Percentiles rank a stretch among this genome's conserved stretches.
These are phyloP conservation scores for Holtermannia corniformis DNA, from an alignment of 768 basidiomycete species.

Conservation along the genomic window DNA sequence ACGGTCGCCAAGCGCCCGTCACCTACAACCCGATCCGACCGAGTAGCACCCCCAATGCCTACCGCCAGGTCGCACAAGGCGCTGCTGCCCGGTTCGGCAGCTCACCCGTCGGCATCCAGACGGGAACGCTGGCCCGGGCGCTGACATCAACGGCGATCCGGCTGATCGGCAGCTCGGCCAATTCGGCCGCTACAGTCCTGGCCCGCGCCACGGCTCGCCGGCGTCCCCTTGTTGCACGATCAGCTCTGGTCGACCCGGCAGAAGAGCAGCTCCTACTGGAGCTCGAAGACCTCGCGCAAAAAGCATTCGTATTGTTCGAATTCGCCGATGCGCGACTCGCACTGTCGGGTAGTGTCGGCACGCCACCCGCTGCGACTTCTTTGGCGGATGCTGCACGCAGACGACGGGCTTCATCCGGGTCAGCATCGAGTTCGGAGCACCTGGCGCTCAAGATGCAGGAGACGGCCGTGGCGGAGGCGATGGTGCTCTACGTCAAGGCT, in stretches of 20 bases:
- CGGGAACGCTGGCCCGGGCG: slow-evolving; percentile 41
- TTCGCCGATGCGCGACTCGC: slow-evolving; percentile 80
- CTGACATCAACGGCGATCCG: slow-evolving; percentile 42
- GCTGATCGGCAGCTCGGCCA: slow-evolving; percentile 38
- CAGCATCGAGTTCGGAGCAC: slow-evolving; percentile 28
- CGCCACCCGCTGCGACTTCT: slow-evolving; percentile 12
- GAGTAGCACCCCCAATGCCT: slow-evolving; percentile 3
- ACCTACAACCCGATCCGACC: slow-evolving; percentile 6
- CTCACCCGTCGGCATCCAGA: slow-evolving; percentile 35
- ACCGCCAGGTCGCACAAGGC: slow-evolving; percentile 23
- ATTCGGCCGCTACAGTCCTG: slow-evolving; percentile 26
- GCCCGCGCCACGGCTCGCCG: slow-evolving; percentile 17
- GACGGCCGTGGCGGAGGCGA: slow-evolving; percentile 32
- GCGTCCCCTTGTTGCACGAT: slow-evolving; percentile 21
- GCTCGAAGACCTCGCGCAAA: slow-evolving; percentile 87
- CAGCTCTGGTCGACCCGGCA: slow-evolving; percentile 24
- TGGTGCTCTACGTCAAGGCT: slow-evolving; percentile 37
- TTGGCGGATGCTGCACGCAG: slow-evolving; percentile 8
- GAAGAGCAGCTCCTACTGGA: slow-evolving; percentile 72
- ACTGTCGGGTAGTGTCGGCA: not conserved
- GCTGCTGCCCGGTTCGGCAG: slow-evolving; percentile 24
- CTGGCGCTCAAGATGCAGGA: slow-evolving; percentile 24
- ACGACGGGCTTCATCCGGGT: slow-evolving; percentile 31
- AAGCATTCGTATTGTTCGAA: slow-evolving; percentile 83
- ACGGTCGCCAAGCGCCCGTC: slow-evolving; percentile 12